Conservation (phyloP, 768 basidiomycete species). For the Austroboletus festivus region DNA sequence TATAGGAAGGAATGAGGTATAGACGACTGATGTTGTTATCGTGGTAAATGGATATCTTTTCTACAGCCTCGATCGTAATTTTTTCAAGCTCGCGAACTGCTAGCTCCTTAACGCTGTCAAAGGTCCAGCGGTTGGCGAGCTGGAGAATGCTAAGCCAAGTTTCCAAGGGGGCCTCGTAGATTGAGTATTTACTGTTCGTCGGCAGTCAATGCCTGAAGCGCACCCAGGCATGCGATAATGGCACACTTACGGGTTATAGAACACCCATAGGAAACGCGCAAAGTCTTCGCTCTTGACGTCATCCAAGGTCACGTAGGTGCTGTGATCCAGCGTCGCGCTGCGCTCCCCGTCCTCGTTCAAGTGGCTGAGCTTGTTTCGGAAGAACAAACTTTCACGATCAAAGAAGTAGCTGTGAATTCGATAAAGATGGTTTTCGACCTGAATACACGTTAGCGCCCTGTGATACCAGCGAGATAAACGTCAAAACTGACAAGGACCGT, state of each 20-base stretch:
- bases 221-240: background rate
- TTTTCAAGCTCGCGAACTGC: conserved; percentile 39
- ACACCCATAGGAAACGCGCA: conserved; percentile 55
- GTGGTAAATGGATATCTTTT: conserved; percentile 40
- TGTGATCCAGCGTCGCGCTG: conserved; percentile 40
- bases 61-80: conserved; percentile 33
- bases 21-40: conserved; percentile 31
- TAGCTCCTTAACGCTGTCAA: conserved; percentile 38
- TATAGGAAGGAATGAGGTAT: conserved; percentile 36
- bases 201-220: background rate
- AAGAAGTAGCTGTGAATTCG: conserved; percentile 63
- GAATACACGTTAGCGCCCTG: conserved; percentile 12
- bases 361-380: conserved; percentile 35
- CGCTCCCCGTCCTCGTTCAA: conserved; percentile 31
- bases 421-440: conserved; percentile 59
- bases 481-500: conserved; percentile 48
- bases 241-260: conserved; percentile 56
- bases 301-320: conserved; percentile 42
- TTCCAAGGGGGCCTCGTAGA: conserved; percentile 37
- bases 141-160: conserved; percentile 42
- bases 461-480: background rate
- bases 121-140: conserved; percentile 40
- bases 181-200: conserved; percentile 32
- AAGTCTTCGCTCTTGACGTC: conserved; percentile 48
- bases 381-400: conserved; percentile 53